These are phyloP conservation scores for Fusarium sp. DNA, from an alignment of 2,329 filamentous ascomycete genomes.

Conservation along the genomic window DNA sequence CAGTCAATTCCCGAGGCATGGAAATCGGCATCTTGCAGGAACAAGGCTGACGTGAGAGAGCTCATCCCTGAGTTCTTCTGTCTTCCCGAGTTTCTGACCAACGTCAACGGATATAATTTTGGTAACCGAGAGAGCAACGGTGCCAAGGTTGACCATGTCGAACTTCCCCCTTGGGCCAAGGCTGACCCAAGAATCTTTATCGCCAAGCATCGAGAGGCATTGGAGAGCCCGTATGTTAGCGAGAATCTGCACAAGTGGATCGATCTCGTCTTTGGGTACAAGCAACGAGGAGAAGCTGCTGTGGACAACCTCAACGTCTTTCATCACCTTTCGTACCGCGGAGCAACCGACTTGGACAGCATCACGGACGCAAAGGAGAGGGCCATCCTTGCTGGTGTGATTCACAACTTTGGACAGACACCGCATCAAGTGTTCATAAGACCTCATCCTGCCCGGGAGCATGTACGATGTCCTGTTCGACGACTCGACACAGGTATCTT, in stretches of 20 bases:
- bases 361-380: constrained; percentile 91
- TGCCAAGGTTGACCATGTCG: constrained; percentile 83
- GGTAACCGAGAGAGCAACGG: constrained; percentile 85
- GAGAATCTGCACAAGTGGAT: constrained; percentile 94
- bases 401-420: constrained; percentile 98
- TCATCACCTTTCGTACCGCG: constrained; percentile 94
- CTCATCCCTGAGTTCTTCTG: constrained; percentile 98
- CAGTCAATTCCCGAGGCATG: constrained; percentile 92
- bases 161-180: constrained; percentile 96
- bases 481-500: constrained; percentile 83
- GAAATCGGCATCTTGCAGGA: constrained; percentile 88
- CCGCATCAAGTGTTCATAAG: constrained; percentile 93
- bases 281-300: constrained; percentile 92
- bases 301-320: constrained; percentile 95
- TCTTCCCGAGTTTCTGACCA: constrained; percentile 92
- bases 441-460: constrained; percentile 81
- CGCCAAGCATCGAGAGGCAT: constrained; percentile 91
- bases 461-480: constrained; percentile 69
- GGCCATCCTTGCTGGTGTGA: constrained; percentile 90
- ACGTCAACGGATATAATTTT: constrained; percentile 94
- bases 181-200: constrained; percentile 96
- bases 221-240: constrained; percentile 94
- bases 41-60: constrained; percentile 94
- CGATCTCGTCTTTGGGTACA: constrained; percentile 92
- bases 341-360: constrained; percentile 89